Base-by-base conservation (phyloP, 768 basidiomycete species). In the Amanita exitialis region DNA sequence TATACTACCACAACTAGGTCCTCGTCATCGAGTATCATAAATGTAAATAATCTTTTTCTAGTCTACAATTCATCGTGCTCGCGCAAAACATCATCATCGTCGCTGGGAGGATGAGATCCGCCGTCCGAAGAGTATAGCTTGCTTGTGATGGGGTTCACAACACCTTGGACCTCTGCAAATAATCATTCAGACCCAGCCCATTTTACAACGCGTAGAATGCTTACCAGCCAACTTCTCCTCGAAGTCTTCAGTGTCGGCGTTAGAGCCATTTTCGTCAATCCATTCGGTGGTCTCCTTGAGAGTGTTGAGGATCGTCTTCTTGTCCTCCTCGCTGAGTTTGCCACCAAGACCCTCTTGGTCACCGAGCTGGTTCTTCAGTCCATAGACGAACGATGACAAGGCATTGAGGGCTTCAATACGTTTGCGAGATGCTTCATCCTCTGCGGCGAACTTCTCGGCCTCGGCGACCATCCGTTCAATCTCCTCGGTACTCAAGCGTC, bases 391-490 rank as follows among this genome's bases (percentile, higher is more conserved):
- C 41, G 84, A 78, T 13, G 87, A 89, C 42, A 91, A 77, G 20
- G 73, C 72, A 72, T 91, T 90, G 53, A 90, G 78, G n/a, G 86
- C 76, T 62, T 91, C 90, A 54, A 90, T 87, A 44, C 86, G 83
- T 69, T 86, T 87, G 58, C 85, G 79, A 63, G 84, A 82, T 38
- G 78, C 77, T 66, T 78, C 88, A 53, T 90, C 89, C 67, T 89
- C 86, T 6, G 78, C 67, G 1, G 86, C 86, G 58, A 89, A 94
- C 61, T 92, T 83, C 76, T 97, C 92, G 3, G 91, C 92, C 60
- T 96, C 93, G 27, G 74, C 79, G 51, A 96, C 88, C 93, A 95
- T 96, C 54, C 91, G 88, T 62, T 96, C 93, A 55, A 96, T 95
- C 54, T 96, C 89, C 54, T 91, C 90, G 58, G 86, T 82, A 43